Evolutionary conservation across 2,329 filamentous ascomycete genomes (phyloP).

Genomic region (Cercospora canescens): DNA sequence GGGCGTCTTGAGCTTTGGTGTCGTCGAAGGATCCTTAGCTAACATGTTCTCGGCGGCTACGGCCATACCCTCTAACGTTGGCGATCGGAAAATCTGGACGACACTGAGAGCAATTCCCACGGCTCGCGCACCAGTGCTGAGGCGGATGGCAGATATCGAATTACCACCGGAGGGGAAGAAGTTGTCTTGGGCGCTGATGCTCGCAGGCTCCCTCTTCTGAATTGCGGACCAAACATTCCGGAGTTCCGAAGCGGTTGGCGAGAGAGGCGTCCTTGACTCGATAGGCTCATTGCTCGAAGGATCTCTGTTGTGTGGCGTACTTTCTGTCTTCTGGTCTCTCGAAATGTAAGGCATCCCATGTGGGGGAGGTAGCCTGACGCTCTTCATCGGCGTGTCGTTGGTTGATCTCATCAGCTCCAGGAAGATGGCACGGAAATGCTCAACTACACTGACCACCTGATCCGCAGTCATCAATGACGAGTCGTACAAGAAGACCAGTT

Average conservation of each 20-base stretch:
- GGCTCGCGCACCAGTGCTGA: not conserved
- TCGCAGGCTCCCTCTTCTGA: not conserved
- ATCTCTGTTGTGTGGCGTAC: not conserved
- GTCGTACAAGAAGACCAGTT: not conserved
- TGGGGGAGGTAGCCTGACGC: no score
- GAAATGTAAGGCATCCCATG: no score
- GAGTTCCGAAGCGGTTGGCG: not conserved
- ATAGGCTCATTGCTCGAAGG: not conserved
- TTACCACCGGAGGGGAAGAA: not conserved
- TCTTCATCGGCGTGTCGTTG: not conserved
- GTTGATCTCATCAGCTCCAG: not conserved
- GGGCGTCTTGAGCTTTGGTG: not conserved
- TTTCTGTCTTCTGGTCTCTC: not conserved
- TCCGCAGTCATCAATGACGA: not conserved
- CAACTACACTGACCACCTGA: not conserved
- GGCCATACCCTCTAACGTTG: not conserved
- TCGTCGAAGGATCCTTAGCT: not conserved
- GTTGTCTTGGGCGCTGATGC: not conserved
- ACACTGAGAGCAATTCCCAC: not conserved
- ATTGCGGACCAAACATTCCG: not conserved
- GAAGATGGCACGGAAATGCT: not conserved
- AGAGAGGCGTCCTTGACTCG: not conserved
- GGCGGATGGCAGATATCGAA: not conserved
- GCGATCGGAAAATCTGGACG: not conserved
- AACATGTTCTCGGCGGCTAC: not conserved